Conservation (phyloP, 352 stramenopile genomes). For the Pythium aquatile region DNA sequence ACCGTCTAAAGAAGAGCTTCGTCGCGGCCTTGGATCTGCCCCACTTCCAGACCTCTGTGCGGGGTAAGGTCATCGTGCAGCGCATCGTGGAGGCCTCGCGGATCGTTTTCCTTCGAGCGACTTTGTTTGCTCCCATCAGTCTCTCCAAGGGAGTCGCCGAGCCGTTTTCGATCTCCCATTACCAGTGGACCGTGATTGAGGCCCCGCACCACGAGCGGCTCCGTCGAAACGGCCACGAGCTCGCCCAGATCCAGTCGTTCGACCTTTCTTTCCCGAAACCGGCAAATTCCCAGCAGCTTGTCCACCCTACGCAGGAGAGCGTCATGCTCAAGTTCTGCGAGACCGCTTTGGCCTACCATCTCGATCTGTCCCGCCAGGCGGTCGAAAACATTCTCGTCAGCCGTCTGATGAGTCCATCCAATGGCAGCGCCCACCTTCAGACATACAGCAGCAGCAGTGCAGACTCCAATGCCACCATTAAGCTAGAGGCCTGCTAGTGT, state of each 20-base stretch:
- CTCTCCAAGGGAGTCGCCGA: conserved; percentile 2
- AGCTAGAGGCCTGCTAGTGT: conserved; percentile 11
- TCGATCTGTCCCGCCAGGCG: conserved; percentile 15
- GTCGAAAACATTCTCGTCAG: conserved; percentile 15
- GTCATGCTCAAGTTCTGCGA: conserved; percentile 13
- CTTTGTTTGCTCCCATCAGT: conserved; percentile 32
- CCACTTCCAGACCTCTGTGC: conserved; percentile 24
- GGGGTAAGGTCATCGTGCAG: conserved; percentile 36
- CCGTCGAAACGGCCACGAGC: conserved; percentile 5
- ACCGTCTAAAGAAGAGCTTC: conserved; percentile 15
- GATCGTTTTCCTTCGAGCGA: conserved; percentile 41
- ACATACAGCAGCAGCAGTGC: background rate
- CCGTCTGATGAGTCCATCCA: background rate
- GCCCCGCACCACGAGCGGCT: conserved; percentile 10
- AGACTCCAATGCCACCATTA: background rate
- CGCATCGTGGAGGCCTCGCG: conserved; percentile 35
- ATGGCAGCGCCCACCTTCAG: background rate
- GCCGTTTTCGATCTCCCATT: conserved; percentile 12
- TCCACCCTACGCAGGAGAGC: conserved; percentile 1
- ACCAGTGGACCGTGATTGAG: conserved; percentile 16
- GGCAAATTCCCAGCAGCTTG: background rate
- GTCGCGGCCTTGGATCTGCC: conserved; percentile 10
- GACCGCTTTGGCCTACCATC: conserved; percentile 15
- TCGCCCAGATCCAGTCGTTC: conserved; percentile 19
- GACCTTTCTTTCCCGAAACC: conserved; percentile 13